Evolutionary conservation across 2,329 filamentous ascomycete genomes (phyloP), one percentile per base, ranked within the genome.

Genomic region (Colletotrichum sp.): DNA sequence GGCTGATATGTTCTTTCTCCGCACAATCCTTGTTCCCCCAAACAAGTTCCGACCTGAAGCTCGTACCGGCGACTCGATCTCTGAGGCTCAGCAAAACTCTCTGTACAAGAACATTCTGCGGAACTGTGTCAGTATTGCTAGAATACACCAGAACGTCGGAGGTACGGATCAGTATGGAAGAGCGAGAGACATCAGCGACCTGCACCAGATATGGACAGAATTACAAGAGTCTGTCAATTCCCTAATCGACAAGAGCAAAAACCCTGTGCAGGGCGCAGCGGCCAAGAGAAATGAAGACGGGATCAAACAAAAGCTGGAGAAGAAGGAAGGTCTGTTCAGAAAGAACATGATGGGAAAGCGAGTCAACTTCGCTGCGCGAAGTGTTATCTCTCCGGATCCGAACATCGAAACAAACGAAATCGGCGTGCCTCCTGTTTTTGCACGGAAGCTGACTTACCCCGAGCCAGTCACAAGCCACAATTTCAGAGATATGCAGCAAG

Each of bases 281-380:
- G 95, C 93, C 16, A 93, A 94, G 81, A 90, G 93, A 72, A 94
- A 95, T 69, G 95, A 98, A 77, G 96, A 98, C 78, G 97, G 98
- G 80, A 98, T 99, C 87, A 99, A 99, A 87, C 97, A 99, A 83
- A 94, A 96, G 82, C 90, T 99, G 32, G 97, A 99, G 86, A 99
- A 99, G 89, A 99, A 99, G 86, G 98, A 99, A 83, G 97, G 97
- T 79, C 90, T 99, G 34, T 99, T 99, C 89, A 91, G 97, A 81
- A 99, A 98, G 89, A 98, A 99, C 86, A 99, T 99, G 97, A 99
- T 99, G 97, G 97, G 97, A 77, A 99, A 99, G 89, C 96, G 97
- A 88, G 97, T 99, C 87, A 99, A 99, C 85, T 99, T 97, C 84
- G 97, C 97, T 66, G 97, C 97, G 49, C 94, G 97, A 84, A 98